Conservation (phyloP, 768 basidiomycete genomes). For the Mycena chlorophos region DNA sequence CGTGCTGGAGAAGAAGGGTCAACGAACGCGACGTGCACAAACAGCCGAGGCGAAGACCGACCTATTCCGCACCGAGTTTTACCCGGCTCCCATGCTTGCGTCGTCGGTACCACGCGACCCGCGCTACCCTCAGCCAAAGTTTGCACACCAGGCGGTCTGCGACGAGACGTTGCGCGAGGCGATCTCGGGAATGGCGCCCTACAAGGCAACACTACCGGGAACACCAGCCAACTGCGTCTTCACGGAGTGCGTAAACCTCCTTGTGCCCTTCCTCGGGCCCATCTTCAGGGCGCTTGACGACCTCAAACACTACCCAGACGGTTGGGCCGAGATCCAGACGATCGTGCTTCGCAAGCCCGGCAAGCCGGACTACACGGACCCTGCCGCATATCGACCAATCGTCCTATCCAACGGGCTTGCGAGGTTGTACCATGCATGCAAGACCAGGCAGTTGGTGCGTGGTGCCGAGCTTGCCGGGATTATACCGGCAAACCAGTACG, state of each 20-base stretch:
- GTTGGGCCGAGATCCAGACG: constrained; percentile 30
- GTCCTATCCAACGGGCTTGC: constrained; percentile 26
- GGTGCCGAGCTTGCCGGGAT: constrained; percentile 21
- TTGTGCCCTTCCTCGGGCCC: constrained; percentile 17
- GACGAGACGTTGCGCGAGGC: constrained; percentile 6
- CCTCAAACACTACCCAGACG: constrained; percentile 28
- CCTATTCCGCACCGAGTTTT: not conserved
- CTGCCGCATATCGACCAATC: constrained; percentile 36
- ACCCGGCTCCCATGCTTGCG: not conserved
- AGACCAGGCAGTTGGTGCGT: constrained; percentile 15
- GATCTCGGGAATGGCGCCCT: constrained; percentile 22
- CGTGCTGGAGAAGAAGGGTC: constrained; percentile 73
- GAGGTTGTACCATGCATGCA: constrained; percentile 5
- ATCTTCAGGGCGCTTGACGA: constrained; percentile 30
- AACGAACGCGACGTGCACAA: constrained; percentile 35
- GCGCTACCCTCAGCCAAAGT: not conserved
- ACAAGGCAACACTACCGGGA: constrained; percentile 31
- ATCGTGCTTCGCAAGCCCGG: constrained; percentile 39
- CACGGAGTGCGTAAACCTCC: constrained; percentile 8
- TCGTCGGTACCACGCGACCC: no score
- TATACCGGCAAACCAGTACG: constrained; percentile 29
- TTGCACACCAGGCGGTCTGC: not conserved
- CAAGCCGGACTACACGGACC: constrained; percentile 32
- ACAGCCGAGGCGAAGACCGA: not conserved
- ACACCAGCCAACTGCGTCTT: constrained; percentile 27